Evolutionary conservation across 2,329 filamentous ascomycete genomes (phyloP), one percentile per base, ranked within the genome.

Genomic region (Colletotrichum kahawae): DNA sequence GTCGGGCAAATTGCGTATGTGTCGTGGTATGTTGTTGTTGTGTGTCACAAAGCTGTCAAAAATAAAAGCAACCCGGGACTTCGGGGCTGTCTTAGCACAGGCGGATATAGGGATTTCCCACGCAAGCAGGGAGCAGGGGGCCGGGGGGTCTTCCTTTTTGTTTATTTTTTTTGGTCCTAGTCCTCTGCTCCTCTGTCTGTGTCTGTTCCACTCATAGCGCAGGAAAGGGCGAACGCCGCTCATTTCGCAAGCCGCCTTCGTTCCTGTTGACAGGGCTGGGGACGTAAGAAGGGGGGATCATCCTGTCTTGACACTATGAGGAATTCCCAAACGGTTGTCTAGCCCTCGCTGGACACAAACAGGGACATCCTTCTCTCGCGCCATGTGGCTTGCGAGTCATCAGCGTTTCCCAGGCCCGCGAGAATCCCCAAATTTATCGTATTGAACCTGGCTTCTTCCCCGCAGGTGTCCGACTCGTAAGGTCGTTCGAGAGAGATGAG

Each of bases 331-430:
- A 74, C 57, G 27, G 70, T 36, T 31, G 24, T 59, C 64, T 34
- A 36, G 63, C 70, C 36, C 36, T 69, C 70, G 38, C 8, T 31
- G 70, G 38, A 24, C 12, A 24, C 12, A 29, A 51, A 54, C 59
- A 69, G 74, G 70, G 70, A 34, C 7, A 69, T 62, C 54, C 70
- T 43, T 59, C 31, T 59, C 31, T 57, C 29, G 14, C 21, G 65
- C 74, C 74, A 76, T 76, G 70, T 76, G 74, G 70, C 59, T 65
- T 73, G 51, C 74, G 72, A 75, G 72, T 75, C 72, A 71, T 75
- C 62, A 21, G 14, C 7, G 29, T 64, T 54, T 48, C n/a, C 38
- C 27, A 16, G 34, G 54, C 1, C 57, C 33, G 31, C 60, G 34
- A 38, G 18, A 48, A 24, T 56, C 24, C 43, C 27, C 29, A 24